Base-by-base conservation (phyloP, 352 stramenopile genomes). In the Albugo laibachii region DNA sequence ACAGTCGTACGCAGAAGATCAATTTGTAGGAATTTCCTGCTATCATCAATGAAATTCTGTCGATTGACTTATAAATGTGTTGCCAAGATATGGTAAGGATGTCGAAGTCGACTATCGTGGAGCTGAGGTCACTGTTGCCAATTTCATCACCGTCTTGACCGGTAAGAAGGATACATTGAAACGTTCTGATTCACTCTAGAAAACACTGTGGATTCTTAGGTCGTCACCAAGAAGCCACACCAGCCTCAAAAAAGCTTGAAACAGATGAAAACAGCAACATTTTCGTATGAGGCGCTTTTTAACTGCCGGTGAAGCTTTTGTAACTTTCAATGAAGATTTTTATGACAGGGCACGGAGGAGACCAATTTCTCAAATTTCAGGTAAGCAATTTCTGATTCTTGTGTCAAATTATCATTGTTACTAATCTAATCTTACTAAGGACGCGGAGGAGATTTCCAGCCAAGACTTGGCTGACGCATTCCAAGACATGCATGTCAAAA, bases 291-390 rank as follows among this genome's bases (percentile, higher is more conserved):
- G 24, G 24, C 3, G 3, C 3, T 31, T 31, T 31, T 31, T 31
- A n/a, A n/a, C n/a, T n/a, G n/a, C n/a, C n/a, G n/a, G n/a, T n/a
- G n/a, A n/a, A n/a, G n/a, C n/a, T n/a, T 43, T 15, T 39, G 21
- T 0, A 41, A 31, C 21, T 36, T 13, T 18, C 36, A n/a, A 2
- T n/a, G 1, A 43, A 92, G 76, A 62, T 89, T 37, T 92, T 85
- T 49, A 83, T 89, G 73, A 85, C 77, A n/a, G 93, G 95, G 1
- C 95, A 99, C 56, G 94, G 95, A 11, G 95, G 95, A 19, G 86
- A 98, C 55, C 84, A 88, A 12, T 98, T 99, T 52, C 76, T 98
- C 48, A 98, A 98, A 61, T 98, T 98, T 58, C 93, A 97, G 71
- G 69, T 78, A 18, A 50, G n/a, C 35, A 27, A 11, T 6, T 21